Base-by-base conservation (phyloP, 371 early-diverging fungal genomes). In the Mucor racemosus region DNA sequence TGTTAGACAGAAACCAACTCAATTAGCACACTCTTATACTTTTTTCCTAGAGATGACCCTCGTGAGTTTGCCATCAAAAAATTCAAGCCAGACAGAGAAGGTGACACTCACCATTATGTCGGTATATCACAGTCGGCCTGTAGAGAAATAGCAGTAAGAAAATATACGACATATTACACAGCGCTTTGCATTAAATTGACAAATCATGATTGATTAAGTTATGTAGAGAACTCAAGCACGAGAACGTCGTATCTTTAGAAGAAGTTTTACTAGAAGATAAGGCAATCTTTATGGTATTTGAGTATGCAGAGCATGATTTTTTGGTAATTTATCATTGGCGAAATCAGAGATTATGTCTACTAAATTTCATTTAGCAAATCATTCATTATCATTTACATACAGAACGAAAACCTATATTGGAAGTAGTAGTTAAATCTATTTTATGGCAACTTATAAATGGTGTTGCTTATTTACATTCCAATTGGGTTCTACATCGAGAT, bases 111-210 rank as follows among this genome's bases (percentile, higher is more conserved):
- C 53, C 86, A 89, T 17, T 86, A 88, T 44, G 88, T 88, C 8
- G 97, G 96, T 33, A 94, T 97, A 54, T 96, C 96, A 5, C 97
- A 97, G 68, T 95, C 95, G 7, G 97, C 97, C 5, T 94, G 93
- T 68, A 79, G 97, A 76, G 97, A 97, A 76, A 96, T 97, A 31
- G 91, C 94, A 33, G 90, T 91, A 85, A 60, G 44, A 15, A 15
- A 50, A 21, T 5, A 21, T 26, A 21, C 50, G 10, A 26, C 17
- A 3, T 9, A 50, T 26, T 21, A 50, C 13, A 21, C 26, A 46
- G 10, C 3, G 11, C 1, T 9, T 21, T 5, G 26, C 11, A 50
- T 26, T 14, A 9, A 21, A 3, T 11, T 11, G 21, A 17, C 19
- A 7, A 50, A 3, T 26, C 3, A 26, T 3, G 3, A 26, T 26